Conservation (phyloP, 169 alveolate genomes). For the Babesia gibsoni region DNA sequence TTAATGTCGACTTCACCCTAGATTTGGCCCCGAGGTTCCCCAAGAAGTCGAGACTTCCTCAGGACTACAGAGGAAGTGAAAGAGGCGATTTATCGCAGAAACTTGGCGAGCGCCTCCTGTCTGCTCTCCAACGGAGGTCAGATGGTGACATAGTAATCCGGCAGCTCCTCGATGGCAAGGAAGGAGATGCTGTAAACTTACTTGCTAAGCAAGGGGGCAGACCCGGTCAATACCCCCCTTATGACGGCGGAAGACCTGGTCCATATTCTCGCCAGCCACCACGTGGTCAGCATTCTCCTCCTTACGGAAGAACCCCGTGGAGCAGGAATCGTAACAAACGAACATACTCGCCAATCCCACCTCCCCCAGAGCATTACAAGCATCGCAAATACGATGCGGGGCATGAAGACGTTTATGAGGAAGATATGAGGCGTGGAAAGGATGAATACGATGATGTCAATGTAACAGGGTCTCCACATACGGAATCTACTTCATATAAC, state of each 20-base stretch:
- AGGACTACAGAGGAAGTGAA: neutral
- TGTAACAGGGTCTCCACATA: no score
- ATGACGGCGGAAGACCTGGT: neutral
- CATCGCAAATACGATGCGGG: conserved; percentile 6
- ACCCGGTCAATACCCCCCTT: neutral
- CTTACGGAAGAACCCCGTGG: neutral
- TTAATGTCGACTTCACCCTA: conserved; percentile 34
- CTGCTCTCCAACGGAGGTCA: conserved; percentile 50
- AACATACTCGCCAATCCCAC: neutral
- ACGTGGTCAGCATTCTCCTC: neutral
- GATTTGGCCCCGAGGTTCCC: neutral
- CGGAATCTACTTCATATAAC: no score
- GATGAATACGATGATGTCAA: no score
- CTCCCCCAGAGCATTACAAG: neutral
- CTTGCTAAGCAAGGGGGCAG: neutral
- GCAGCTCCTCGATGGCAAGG: conserved; percentile 40
- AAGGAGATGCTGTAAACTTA: conserved; percentile 10
- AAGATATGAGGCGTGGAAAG: no score
- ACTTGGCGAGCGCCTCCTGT: conserved; percentile 46
- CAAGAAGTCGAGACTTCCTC: neutral
- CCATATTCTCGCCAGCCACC: neutral
- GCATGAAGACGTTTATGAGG: no score
- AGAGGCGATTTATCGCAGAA: conserved; percentile 28
- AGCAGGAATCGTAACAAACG: conserved; percentile 10
- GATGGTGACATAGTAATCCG: conserved; percentile 53